Evolutionary conservation across 257 asterid genomes (phyloP).

Genomic region (Ajuga chamaepitys): DNA sequence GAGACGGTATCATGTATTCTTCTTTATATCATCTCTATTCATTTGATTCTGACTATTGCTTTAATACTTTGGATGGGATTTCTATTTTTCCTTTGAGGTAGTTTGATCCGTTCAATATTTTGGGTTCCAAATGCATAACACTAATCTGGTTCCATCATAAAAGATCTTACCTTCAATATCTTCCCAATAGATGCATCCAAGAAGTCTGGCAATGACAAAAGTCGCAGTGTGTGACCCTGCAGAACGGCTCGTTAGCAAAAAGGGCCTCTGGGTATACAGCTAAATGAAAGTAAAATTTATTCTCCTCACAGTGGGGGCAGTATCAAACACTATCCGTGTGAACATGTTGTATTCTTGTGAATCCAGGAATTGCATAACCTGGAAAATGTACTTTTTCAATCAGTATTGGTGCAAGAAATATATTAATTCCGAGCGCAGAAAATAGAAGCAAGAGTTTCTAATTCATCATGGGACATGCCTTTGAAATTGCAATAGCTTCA

Average conservation of each 20-base stretch:
- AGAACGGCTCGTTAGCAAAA: constrained; percentile 21
- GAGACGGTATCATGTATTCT: not conserved
- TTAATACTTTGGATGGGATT: not conserved
- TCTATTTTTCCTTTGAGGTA: too few species aligned
- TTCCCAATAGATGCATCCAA: constrained; percentile 96
- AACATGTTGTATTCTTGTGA: constrained; percentile 85
- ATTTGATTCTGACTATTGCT: not conserved
- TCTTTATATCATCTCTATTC: not conserved
- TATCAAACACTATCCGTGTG: constrained; percentile 94
- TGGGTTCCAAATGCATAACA: not conserved
- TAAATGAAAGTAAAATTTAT: constrained; percentile 1
- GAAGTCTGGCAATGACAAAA: constrained; percentile 89
- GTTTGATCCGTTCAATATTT: not conserved
- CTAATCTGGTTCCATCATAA: not conserved
- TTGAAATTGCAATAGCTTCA: constrained; percentile 97
- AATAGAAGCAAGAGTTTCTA: constrained; percentile 13
- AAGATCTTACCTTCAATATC: constrained; percentile 68
- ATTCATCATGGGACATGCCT: constrained; percentile 44
- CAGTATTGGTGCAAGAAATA: constrained; percentile 21
- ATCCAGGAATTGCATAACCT: constrained; percentile 97
- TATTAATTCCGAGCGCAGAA: not conserved
- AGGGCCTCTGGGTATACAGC: not conserved
- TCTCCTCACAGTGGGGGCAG: constrained; percentile 93
- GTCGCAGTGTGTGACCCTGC: constrained; percentile 94
- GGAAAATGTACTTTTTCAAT: constrained; percentile 24